phyloP scores from a whole-genome alignment of 805 yeast species.

The Candida quercuum region DNA sequence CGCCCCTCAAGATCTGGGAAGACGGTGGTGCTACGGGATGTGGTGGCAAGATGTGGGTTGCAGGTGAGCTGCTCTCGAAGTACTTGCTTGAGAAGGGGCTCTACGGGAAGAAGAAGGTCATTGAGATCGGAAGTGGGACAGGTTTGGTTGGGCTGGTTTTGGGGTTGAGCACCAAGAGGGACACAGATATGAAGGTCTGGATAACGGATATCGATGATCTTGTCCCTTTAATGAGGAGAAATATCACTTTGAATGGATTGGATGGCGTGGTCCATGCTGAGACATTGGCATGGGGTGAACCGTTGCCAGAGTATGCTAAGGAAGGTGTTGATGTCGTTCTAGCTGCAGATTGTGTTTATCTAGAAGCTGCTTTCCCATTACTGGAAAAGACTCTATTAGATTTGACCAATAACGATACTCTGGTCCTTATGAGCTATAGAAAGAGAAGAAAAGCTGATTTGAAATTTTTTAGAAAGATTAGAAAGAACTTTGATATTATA shows the following conservation, averaged over 20 bases:
- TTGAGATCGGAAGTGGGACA: constrained; percentile 57
- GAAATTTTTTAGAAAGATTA: constrained; percentile 27
- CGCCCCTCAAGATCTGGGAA: constrained; percentile 36
- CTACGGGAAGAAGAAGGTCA: constrained; percentile 24
- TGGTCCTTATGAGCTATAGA: constrained; percentile 47
- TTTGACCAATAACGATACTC: constrained; percentile 32
- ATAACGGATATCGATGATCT: constrained; percentile 46
- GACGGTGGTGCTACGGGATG: constrained; percentile 59
- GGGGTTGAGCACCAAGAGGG: constrained; percentile 20
- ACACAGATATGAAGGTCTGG: constrained; percentile 29
- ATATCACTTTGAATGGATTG: constrained; percentile 36
- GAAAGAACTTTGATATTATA: constrained; percentile 26
- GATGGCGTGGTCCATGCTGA: constrained; percentile 32
- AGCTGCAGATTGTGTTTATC: constrained; percentile 59
- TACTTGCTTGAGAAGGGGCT: constrained; percentile 30
- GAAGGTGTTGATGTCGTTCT: constrained; percentile 38
- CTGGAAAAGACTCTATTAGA: constrained; percentile 44
- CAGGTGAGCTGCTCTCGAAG: constrained; percentile 48
- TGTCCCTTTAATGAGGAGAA: constrained; percentile 41
- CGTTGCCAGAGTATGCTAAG: constrained; percentile 30
- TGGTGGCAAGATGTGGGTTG: constrained; percentile 62
- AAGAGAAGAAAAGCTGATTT: constrained; percentile 43
- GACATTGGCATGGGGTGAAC: constrained; percentile 40
- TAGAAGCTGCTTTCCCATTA: constrained; percentile 48
- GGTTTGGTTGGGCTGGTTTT: constrained; percentile 45